These are phyloP conservation scores for Allodekkera sacchari DNA, from an alignment of 805 yeast genomes.

Conservation along the genomic window DNA sequence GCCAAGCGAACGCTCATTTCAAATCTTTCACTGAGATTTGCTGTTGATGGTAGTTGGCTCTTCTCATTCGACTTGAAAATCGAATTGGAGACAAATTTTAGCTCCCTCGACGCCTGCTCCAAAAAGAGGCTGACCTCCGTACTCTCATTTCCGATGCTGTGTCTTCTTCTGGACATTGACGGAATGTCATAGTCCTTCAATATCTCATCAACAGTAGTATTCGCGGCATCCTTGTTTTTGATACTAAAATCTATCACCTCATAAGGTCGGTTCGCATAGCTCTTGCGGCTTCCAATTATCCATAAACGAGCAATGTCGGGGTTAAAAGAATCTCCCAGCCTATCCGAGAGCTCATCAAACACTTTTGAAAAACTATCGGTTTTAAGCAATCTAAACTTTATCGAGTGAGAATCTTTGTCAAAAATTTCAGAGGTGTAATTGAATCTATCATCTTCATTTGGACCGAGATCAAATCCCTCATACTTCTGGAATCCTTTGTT, in stretches of 20 bases:
- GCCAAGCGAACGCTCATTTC: conserved; percentile 7
- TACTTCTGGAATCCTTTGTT: conserved; percentile 45
- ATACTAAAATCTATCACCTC: conserved; percentile 25
- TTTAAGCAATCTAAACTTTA: conserved; percentile 44
- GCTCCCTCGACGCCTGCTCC: conserved; percentile 46
- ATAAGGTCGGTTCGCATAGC: conserved; percentile 63
- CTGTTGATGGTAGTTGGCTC: conserved; percentile 4
- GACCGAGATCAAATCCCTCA: conserved; percentile 70
- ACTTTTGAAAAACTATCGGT: conserved; percentile 45
- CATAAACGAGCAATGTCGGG: conserved; percentile 42
- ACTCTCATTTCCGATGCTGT: conserved; percentile 29
- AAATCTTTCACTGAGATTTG: conserved; percentile 8
- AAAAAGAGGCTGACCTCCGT: conserved; percentile 47
- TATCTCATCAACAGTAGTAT: conserved; percentile 42
- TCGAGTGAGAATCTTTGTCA: conserved; percentile 39
- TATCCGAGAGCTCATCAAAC: conserved; percentile 38
- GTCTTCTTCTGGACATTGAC: conserved; percentile 23
- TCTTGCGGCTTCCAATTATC: conserved; percentile 58
- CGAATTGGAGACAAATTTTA: conserved; percentile 24
- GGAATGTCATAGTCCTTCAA: conserved; percentile 28
- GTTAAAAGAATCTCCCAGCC: conserved; percentile 27
- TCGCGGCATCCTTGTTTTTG: conserved; percentile 18
- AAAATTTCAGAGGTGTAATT: conserved; percentile 43
- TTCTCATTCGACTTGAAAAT: conserved; percentile 8
- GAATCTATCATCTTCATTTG: conserved; percentile 41